Conservation (phyloP, 768 basidiomycete species). For the Trametes villosa region DNA sequence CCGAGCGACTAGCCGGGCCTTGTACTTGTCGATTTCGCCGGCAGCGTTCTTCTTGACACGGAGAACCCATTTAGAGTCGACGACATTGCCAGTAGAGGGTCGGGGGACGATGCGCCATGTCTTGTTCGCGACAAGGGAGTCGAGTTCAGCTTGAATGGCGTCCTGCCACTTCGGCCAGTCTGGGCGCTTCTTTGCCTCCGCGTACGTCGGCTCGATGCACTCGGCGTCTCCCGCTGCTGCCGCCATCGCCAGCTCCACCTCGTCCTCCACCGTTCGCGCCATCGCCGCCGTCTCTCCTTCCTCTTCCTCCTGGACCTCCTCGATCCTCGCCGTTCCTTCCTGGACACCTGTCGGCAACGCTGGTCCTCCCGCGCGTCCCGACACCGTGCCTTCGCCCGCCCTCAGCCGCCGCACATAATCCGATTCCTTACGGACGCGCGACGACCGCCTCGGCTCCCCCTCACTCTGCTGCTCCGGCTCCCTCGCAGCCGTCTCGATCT, state of each 20-base stretch:
- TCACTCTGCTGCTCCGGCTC: conserved; percentile 40
- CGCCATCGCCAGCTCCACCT: conserved; percentile 1
- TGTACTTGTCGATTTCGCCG: too few relatives aligned
- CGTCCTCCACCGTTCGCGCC: neutral
- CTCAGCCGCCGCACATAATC: conserved; percentile 3
- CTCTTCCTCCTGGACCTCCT: conserved; percentile 5
- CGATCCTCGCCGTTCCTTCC: conserved; percentile 1
- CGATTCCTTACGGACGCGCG: conserved; percentile 2
- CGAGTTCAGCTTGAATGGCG: conserved; percentile 21
- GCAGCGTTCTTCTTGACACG: too few relatives aligned
- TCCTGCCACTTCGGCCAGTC: conserved; percentile 23
- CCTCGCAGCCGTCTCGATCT: conserved; percentile 37
- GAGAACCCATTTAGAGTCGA: too few relatives aligned
- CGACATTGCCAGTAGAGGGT: neutral
- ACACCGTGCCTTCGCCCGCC: conserved; percentile 4
- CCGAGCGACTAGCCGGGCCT: conserved; percentile 32
- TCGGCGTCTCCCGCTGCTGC: conserved; percentile 3
- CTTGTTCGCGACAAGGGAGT: conserved; percentile 1
- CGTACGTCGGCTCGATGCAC: conserved; percentile 9
- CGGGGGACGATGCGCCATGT: conserved; percentile 21
- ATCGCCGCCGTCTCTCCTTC: neutral
- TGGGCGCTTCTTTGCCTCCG: conserved; percentile 16
- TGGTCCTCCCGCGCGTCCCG: neutral
- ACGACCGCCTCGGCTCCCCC: conserved; percentile 1
- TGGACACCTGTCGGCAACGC: conserved; percentile 11